Base-by-base conservation (phyloP, 169 alveolate genomes). In the Plasmodium gonderi region DNA sequence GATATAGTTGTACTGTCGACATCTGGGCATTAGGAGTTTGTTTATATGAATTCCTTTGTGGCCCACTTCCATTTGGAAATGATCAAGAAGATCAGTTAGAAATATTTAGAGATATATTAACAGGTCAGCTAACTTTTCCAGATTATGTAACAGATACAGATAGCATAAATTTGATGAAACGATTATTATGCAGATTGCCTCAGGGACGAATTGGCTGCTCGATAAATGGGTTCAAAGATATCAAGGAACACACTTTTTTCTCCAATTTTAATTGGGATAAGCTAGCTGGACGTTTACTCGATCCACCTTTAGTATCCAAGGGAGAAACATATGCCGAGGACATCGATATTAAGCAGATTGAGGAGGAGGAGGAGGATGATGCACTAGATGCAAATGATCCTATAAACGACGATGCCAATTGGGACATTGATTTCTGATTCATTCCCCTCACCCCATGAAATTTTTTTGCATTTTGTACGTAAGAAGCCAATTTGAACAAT, bases 11-110 rank as follows among this genome's bases (percentile, higher is more conserved):
- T 79, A 96, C 98, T 23, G 99, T 98, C 44, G 99, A 99, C 92
- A 96, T 97, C 7, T 99, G 99, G 99, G 97, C 99, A 12, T 94
- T 99, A 67, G 99, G 99, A n/a, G 97, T 98, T 11, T 98, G 99
- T 81, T 96, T 99, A n/a, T 99, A 97, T 94, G 99, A 99, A 91
- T 98, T 99, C 91, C 93, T 99, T 89, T 98, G 99, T 90, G 99
- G 99, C 0, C 98, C 97, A 26, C 97, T 98, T 17, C 99, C 99
- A 14, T 99, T 98, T 91, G 99, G 99, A 7, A 98, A 96, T 81
- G 99, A 97, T 90, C 99, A 98, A 17, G 99, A 97, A 36, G 99
- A 98, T 91, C 99, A 98, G 47, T 96, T 98, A 65, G 99, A 97
- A 91, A 97, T 98, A 20, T 98, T 98, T 95, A 96, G 98, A 91